Conservation (phyloP, 1,284 basidiomycete species). For the Rhodotorula sp. region DNA sequence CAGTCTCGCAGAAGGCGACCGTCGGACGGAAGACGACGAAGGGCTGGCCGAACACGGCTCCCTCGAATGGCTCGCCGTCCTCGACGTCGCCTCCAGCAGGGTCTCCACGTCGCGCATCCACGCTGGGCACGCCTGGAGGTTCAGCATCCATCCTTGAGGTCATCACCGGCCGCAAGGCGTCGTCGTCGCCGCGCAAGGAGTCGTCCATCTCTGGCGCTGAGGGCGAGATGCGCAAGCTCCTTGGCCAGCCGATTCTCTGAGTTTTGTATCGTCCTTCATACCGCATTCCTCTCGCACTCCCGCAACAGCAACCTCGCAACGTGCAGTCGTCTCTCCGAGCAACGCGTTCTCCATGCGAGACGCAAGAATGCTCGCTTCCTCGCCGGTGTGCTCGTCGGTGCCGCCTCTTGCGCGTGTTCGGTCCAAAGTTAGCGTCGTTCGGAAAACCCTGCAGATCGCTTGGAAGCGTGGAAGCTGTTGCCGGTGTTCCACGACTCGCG, state of each 20-base stretch:
- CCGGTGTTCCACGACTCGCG: no score
- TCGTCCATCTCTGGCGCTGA: conserved; percentile 11
- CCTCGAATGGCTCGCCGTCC: background rate
- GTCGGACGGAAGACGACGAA: background rate
- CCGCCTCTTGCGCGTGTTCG: no score
- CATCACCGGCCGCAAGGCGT: background rate
- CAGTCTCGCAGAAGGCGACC: background rate
- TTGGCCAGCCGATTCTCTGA: conserved; percentile 28
- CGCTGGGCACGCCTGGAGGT: conserved; percentile 3
- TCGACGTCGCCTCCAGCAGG: background rate
- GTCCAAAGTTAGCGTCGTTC: no score
- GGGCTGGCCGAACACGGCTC: background rate
- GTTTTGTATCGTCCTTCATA: background rate
- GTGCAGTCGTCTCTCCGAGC: background rate
- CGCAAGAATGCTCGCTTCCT: no score
- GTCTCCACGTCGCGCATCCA: background rate
- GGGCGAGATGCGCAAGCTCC: conserved; percentile 28
- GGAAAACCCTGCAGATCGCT: no score
- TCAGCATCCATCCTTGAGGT: conserved; percentile 26
- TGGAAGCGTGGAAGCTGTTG: no score
- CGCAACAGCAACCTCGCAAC: background rate
- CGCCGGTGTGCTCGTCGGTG: no score
- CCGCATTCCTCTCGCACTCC: background rate
- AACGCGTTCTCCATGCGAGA: background rate
- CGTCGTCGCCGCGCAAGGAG: conserved; percentile 3